Base-by-base conservation (phyloP, 371 early-diverging fungal genomes). In the Apophysomyces sp. region DNA sequence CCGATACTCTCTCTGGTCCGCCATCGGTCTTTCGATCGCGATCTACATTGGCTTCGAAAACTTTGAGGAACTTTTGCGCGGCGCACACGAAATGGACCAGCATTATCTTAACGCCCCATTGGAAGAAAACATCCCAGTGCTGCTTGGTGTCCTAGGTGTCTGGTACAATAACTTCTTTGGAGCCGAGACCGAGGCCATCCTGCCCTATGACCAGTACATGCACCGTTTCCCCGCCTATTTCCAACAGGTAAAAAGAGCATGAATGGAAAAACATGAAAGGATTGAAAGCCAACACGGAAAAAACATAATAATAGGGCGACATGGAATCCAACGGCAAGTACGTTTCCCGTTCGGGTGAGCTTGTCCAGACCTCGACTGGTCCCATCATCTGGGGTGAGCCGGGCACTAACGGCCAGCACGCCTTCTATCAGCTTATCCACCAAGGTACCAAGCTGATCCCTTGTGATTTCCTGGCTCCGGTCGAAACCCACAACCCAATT, bases 311-410 rank as follows among this genome's bases (percentile, higher is more conserved):
- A 24, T 55, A 87, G 86, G 98, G 98, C 63, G 99, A 99, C 76
- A 99, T 99, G 99, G 99, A 99, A 80, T 97, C 97, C 44, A 99
- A 99, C 76, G 99, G 99, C 71, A 99, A 99, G 81, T 92, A 91
- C 62, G 86, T 91, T 53, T 92, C 92, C 62, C 91, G 94, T 37
- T 83, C 88, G 58, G 92, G 93, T 61, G 82, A 83, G 52, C 78
- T 76, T 31, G 92, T 96, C 31, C 72, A 89, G 56, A 92, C 92
- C 69, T 83, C 88, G 57, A 97, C 99, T 21, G 98, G 98, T 31
- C 97, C 98, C 36, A 95, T 99, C 77, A 94, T 99, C 67, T 99
- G 99, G 96, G 99, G 99, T 69, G 99, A 99, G 71, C 93, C 97
- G 26, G 99, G 99, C 41, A 99, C 99, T 69, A 97, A 99, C 79